These are phyloP conservation scores for Laguncularia racemosa DNA, from an alignment of 345 rosid genomes.

Conservation along the genomic window DNA sequence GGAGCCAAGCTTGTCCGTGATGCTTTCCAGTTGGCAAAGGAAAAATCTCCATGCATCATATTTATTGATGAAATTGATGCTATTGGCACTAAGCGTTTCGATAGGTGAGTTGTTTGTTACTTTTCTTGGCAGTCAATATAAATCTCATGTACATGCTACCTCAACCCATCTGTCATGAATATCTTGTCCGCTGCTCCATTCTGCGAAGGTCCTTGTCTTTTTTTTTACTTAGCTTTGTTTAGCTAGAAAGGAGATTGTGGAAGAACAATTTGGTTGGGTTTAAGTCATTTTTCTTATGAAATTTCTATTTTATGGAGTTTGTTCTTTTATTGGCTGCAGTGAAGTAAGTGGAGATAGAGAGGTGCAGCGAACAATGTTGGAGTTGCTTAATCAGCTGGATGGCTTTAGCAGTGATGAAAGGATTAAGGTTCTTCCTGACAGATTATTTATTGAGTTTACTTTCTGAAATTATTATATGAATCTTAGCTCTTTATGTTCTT, in stretches of 20 bases:
- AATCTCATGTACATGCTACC: neutral
- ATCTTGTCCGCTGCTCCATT: too few relatives aligned
- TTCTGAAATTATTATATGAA: too few relatives aligned
- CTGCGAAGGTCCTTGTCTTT: too few relatives aligned
- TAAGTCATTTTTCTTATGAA: neutral
- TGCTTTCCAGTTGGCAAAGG: constrained; percentile 98
- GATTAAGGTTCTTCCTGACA: constrained; percentile 53
- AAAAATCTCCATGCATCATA: constrained; percentile 98
- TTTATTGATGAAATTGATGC: constrained; percentile 99
- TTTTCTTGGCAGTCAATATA: neutral
- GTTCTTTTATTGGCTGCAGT: constrained; percentile 36
- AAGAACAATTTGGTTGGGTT: neutral
- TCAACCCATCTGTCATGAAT: too few relatives aligned
- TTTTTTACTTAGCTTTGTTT: too few relatives aligned
- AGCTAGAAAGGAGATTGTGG: too few relatives aligned
- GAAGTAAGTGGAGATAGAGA: constrained; percentile 99
- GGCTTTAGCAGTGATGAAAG: constrained; percentile 98
- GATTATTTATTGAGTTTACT: too few relatives aligned
- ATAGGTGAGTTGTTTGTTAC: constrained; percentile 44
- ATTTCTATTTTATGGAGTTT: neutral
- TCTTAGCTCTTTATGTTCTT: too few relatives aligned
- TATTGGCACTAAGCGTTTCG: constrained; percentile 96
- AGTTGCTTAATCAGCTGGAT: constrained; percentile 96
- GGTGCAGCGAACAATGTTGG: constrained; percentile 98
- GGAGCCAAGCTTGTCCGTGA: constrained; percentile 99